Base-by-base conservation (phyloP, 768 basidiomycete genomes). In the Trametes coccinea region DNA sequence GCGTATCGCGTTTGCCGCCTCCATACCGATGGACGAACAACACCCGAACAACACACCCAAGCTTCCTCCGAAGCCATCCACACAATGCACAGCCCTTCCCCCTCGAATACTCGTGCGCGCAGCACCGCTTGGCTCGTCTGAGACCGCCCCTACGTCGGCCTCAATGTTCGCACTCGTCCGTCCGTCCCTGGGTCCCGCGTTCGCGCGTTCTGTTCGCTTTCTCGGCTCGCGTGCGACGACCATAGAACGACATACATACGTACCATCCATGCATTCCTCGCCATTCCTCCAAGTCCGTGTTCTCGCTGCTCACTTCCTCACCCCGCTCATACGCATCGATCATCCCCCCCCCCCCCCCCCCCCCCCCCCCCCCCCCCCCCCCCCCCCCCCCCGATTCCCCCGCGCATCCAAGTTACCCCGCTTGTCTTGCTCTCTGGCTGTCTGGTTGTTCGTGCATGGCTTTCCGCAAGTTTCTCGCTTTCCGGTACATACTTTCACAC, bases 181-280 rank as follows among this genome's bases (percentile, higher is more conserved):
- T 37, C 34, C 39, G 51, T 31, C 17, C 40, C 48, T 29, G 53
- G 9, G 30, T 22, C 17, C 22, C 22, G 64, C 40, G 33, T 58
- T 33, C 56, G 47, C 50, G 53, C 62, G 50, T 54, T 17, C 39
- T 37, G n/a, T 27, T 7, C 39, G 33, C 40, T 52, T 43, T 53
- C 39, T 55, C 22, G 43, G 17, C 51, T 60, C 46, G 39, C 39
- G 47, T 58, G 8, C 58, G 46, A 45, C 59, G 63, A 49, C 67
- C 58, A 64, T 85, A 86, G 87, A 88, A 87, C 81, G 83, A 86
- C 82, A 22, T 22, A 22, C 22, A 22, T 22, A 22, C 87, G 88
- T 85, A 88, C 7, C 41, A 43, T 43, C 8, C 80, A 87, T 84
- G 82, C 83, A 74, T 74, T 73, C 75, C 71, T 56, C 53, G 41